A percentile compares a stretch with the other conserved stretches of the same genome.
Evolutionary conservation across 2,329 filamentous ascomycete species (phyloP).

Genomic region (Fonsecaea multimorphosa): DNA sequence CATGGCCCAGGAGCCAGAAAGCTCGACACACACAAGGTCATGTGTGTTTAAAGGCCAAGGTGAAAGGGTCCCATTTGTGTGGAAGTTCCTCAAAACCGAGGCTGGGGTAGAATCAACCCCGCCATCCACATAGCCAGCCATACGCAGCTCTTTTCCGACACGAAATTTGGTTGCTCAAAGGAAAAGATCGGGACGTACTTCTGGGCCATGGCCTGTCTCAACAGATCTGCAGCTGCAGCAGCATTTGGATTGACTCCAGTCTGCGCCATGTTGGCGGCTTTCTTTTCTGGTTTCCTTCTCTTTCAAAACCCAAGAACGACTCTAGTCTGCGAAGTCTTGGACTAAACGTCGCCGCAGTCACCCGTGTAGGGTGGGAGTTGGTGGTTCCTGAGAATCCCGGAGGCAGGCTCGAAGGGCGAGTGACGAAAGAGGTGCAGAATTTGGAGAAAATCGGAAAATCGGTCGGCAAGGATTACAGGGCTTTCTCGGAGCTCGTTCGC

Average conservation of each 20-base stretch:
- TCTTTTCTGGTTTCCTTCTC: slow-evolving; percentile 27
- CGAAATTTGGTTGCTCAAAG: slow-evolving; percentile 24
- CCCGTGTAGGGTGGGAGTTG: slow-evolving; percentile 26
- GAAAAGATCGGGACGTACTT: slow-evolving; percentile 56
- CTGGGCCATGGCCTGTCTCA: slow-evolving; percentile 64
- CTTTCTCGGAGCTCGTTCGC: slow-evolving; percentile 22
- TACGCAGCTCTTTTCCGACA: slow-evolving; percentile 20
- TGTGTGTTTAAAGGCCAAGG: neutral
- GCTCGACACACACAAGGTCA: slow-evolving; percentile 2
- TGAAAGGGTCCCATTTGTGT: neutral
- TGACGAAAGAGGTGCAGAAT: slow-evolving; percentile 35
- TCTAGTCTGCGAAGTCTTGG: slow-evolving; percentile 6
- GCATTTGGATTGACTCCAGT: slow-evolving; percentile 52
- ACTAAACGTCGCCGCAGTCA: slow-evolving; percentile 26
- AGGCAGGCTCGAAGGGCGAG: slow-evolving; percentile 25
- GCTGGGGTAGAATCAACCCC: slow-evolving; percentile 19
- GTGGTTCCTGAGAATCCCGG: slow-evolving; percentile 34
- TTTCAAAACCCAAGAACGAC: slow-evolving; percentile 19
- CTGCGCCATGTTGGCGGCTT: slow-evolving; percentile 38
- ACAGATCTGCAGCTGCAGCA: slow-evolving; percentile 62
- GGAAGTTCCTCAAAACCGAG: slow-evolving; percentile 19
- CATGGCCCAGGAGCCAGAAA: neutral
- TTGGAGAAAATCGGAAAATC: slow-evolving; percentile 37
- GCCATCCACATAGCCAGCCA: slow-evolving; percentile 9
- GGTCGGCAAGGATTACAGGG: slow-evolving; percentile 34